phyloP scores from a whole-genome alignment of 1,139 yeast genomes.

The Yamadazyma triangularis region DNA sequence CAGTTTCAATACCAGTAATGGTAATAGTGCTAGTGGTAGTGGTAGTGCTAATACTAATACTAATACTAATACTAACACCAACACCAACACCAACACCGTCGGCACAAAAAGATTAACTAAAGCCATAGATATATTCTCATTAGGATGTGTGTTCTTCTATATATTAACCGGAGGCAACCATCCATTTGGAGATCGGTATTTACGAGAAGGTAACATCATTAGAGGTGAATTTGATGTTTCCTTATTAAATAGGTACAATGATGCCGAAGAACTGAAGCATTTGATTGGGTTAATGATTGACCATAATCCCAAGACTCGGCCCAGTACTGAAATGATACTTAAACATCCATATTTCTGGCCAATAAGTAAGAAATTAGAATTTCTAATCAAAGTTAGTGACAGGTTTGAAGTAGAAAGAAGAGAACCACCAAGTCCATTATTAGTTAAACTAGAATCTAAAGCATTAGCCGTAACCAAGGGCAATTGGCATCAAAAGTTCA shows the following conservation, averaged over 20 bases:
- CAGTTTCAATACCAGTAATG: conserved; percentile 8
- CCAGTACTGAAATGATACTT: conserved; percentile 63
- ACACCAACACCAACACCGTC: conserved; percentile 7
- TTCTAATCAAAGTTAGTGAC: conserved; percentile 82
- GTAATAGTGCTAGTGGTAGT: conserved; percentile 1
- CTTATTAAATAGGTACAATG: conserved; percentile 34
- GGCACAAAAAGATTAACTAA: conserved; percentile 73
- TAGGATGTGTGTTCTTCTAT: conserved; percentile 92
- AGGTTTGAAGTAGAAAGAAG: conserved; percentile 83
- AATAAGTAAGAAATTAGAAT: conserved; percentile 69
- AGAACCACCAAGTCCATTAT: conserved; percentile 75
- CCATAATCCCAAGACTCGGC: conserved; percentile 65
- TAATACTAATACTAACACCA: conserved; percentile 2
- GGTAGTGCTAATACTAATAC: background rate
- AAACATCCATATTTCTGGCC: conserved; percentile 91
- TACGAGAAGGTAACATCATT: conserved; percentile 85
- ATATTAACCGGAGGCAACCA: conserved; percentile 82
- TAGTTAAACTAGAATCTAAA: conserved; percentile 54
- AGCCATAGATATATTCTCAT: conserved; percentile 88
- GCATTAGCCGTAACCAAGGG: conserved; percentile 51
- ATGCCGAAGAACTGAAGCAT: conserved; percentile 64
- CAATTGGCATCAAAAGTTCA: conserved; percentile 81
- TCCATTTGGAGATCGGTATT: conserved; percentile 88
- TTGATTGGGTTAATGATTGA: conserved; percentile 69
- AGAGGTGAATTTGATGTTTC: conserved; percentile 62